Conservation (phyloP, 2,329 filamentous ascomycete species). For the Aspergillus flavus region DNA sequence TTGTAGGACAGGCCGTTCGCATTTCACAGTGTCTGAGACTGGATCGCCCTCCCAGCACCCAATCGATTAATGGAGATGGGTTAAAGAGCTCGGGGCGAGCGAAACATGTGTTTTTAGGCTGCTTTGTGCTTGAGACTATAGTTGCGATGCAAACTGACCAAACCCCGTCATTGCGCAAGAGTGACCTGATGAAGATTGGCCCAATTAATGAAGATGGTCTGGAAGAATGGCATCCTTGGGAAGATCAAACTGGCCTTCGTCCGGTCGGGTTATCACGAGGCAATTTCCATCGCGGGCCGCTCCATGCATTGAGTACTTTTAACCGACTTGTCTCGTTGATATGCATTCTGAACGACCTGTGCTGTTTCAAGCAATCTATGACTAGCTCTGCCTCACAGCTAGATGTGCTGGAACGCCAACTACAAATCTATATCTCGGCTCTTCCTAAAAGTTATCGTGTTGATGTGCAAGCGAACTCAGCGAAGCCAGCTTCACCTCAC, state of each 20-base stretch:
- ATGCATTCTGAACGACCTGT: conserved; percentile 37
- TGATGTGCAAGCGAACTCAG: conserved; percentile 28
- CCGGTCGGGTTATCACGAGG: conserved; percentile 27
- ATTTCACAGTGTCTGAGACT: conserved; percentile 38
- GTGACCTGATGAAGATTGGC: conserved; percentile 52
- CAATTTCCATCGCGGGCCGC: conserved; percentile 40
- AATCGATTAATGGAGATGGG: conserved; percentile 42
- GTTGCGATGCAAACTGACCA: conserved; percentile 51
- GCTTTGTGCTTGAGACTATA: conserved; percentile 57
- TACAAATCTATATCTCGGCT: conserved; percentile 35
- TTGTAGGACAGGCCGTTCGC: conserved; percentile 66
- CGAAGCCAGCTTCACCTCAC: conserved; percentile 32
- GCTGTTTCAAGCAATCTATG: conserved; percentile 28
- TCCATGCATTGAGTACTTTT: conserved; percentile 56
- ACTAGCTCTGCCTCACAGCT: conserved; percentile 28
- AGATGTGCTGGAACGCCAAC: conserved; percentile 33
- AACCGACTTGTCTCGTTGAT: conserved; percentile 51
- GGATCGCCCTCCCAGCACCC: conserved; percentile 50
- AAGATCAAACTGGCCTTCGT: conserved; percentile 47
- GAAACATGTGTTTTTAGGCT: conserved; percentile 54
- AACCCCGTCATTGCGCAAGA: conserved; percentile 51
- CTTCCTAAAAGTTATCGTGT: conserved; percentile 35
- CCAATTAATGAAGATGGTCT: conserved; percentile 65
- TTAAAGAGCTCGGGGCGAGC: conserved; percentile 39
- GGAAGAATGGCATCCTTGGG: conserved; percentile 77